Conservation (phyloP, 2,329 filamentous ascomycete genomes). For the Didymella glomerata region DNA sequence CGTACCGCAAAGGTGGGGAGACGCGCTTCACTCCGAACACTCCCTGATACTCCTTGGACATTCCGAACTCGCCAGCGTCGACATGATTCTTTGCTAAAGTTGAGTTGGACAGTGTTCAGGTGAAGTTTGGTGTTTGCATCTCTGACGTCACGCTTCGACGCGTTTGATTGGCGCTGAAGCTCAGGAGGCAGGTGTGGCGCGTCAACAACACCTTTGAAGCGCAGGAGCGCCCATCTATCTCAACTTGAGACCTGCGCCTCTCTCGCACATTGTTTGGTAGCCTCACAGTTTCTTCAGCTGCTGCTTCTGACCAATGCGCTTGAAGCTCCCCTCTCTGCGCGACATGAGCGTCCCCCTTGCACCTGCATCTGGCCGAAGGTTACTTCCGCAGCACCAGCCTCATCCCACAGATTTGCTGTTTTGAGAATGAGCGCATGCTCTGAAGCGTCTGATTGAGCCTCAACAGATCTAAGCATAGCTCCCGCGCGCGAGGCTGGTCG, state of each 20-base stretch:
- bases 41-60: neutral
- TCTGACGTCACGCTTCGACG: constrained; percentile 3
- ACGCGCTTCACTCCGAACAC: constrained; percentile 11
- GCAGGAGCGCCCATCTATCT: neutral
- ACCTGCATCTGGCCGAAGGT: constrained; percentile 6
- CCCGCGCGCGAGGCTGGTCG: constrained; percentile 51
- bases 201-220: neutral
- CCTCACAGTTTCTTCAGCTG: neutral
- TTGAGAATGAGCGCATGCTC: constrained; percentile 24
- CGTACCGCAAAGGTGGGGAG: constrained; percentile 14
- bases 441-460: constrained; percentile 47
- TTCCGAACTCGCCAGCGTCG: neutral
- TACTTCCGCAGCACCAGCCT: constrained; percentile 39
- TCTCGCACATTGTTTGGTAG: neutral
- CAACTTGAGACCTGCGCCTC: constrained; percentile 16
- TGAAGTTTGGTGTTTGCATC: neutral
- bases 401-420: constrained; percentile 24
- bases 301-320: neutral
- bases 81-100: neutral
- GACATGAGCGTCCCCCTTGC: neutral
- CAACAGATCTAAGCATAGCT: constrained; percentile 49
- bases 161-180: neutral
- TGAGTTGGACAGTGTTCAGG: neutral
- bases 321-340: neutral
- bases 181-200: constrained; percentile 1